Conservation (phyloP, 345 rosid species). For the Rhodamnia argentea region DNA sequence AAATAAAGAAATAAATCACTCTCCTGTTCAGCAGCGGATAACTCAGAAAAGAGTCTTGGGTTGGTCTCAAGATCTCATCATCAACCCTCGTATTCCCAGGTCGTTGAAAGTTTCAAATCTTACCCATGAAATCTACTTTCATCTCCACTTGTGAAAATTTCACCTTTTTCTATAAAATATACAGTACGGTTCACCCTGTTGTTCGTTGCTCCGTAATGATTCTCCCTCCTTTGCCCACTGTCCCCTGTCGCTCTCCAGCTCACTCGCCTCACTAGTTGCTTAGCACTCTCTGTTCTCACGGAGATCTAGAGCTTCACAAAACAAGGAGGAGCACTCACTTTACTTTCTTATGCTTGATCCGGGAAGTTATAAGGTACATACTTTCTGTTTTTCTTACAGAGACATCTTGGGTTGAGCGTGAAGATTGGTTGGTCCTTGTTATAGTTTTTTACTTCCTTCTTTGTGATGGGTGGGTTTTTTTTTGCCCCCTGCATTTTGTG, state of each 20-base stretch:
- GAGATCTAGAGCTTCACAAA: slow-evolving; percentile 1
- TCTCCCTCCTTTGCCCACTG: not conserved
- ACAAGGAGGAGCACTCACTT: not conserved
- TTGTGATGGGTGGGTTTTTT: not conserved
- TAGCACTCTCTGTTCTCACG: not conserved
- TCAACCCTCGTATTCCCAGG: not conserved
- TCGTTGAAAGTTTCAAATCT: not conserved
- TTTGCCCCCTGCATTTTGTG: not conserved
- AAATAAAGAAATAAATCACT: not conserved
- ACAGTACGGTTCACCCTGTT: not conserved
- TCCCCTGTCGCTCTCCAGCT: not conserved
- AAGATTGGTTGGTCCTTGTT: not conserved
- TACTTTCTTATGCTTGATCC: not conserved
- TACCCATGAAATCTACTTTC: not conserved
- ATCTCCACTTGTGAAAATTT: not conserved
- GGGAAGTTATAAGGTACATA: not conserved
- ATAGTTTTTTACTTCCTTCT: not conserved
- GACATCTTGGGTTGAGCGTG: not conserved
- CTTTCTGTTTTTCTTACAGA: not conserved
- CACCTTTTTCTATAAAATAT: not conserved
- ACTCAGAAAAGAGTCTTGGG: not conserved
- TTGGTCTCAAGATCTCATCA: not conserved
- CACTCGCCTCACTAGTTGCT: not conserved
- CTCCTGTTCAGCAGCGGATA: not conserved
- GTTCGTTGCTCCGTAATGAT: not conserved